These are phyloP conservation scores for Pythium scleroteichum DNA, from an alignment of 352 stramenopile genomes.

Conservation along the genomic window DNA sequence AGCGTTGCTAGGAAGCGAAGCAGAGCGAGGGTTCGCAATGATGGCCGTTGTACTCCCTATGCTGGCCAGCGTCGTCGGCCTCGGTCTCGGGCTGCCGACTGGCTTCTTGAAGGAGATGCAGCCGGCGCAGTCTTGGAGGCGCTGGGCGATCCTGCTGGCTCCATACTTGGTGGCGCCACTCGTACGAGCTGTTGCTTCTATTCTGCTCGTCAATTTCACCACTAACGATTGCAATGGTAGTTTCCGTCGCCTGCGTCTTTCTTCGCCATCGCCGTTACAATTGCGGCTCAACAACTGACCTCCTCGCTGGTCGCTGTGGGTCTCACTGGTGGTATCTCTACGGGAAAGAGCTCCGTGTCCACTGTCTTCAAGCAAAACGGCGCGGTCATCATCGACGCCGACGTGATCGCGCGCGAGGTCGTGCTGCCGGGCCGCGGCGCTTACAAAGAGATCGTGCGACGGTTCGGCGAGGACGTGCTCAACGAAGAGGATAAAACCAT, in stretches of 20 bases:
- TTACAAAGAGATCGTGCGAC: constrained; percentile 75
- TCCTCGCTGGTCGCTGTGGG: constrained; percentile 70
- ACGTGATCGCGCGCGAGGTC: constrained; percentile 77
- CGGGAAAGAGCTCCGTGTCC: constrained; percentile 85
- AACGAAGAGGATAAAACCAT: constrained; percentile 76
- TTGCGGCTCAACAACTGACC: constrained; percentile 47
- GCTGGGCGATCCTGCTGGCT: constrained; percentile 43
- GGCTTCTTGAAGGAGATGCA: constrained; percentile 59
- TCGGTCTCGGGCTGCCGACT: constrained; percentile 43
- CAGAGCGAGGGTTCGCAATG: constrained; percentile 8
- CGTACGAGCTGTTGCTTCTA: constrained; percentile 26
- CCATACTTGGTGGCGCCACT: constrained; percentile 33
- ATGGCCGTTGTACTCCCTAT: constrained; percentile 33
- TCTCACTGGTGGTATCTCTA: constrained; percentile 83
- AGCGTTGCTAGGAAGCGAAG: not conserved
- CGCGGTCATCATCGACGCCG: constrained; percentile 79
- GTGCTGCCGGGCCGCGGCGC: constrained; percentile 71
- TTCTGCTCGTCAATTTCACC: not conserved
- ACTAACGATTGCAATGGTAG: constrained; percentile 25
- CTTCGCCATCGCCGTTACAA: constrained; percentile 30
- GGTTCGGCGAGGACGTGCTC: constrained; percentile 70
- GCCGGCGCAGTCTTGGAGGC: constrained; percentile 39
- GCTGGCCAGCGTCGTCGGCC: constrained; percentile 33
- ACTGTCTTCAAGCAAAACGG: constrained; percentile 52
- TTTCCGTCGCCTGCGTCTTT: constrained; percentile 37